Conservation (phyloP, 495 filamentous ascomycete species). For the Talaromyces nanjingensis region DNA sequence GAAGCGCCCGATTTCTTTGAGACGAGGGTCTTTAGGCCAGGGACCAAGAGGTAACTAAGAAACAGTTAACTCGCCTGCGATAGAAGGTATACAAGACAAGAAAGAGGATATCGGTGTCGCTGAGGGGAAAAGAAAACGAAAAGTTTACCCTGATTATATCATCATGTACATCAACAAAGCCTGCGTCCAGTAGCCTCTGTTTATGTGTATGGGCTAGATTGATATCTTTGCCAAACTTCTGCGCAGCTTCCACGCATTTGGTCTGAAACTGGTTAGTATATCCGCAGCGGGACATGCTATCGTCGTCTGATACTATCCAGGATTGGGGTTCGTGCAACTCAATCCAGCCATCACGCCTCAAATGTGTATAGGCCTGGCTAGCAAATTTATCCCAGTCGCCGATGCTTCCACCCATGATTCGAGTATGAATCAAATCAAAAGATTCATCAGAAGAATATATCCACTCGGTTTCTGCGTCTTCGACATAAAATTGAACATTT, state of each 20-base stretch:
- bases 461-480: conserved; percentile 27
- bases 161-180: conserved; percentile 22
- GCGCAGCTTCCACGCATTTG: conserved; percentile 10
- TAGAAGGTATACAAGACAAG: no score
- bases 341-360: conserved; percentile 29
- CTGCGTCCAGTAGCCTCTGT: conserved; percentile 16
- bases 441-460: conserved; percentile 23
- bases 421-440: conserved; percentile 31
- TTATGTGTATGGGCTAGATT: conserved; percentile 20
- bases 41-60: conserved; percentile 21
- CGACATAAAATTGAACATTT: conserved; percentile 26
- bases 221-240: conserved; percentile 18
- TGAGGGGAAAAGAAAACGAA: not conserved
- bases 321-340: conserved; percentile 31
- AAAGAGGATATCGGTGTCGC: not conserved
- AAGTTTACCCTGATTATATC: conserved; percentile 20
- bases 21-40: conserved; percentile 31
- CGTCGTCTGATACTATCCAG: conserved; percentile 23
- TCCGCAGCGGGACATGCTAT: conserved; percentile 19
- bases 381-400: conserved; percentile 29
- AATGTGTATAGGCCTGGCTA: conserved; percentile 26
- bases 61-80: not conserved
- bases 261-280: conserved; percentile 20
- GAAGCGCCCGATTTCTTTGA: conserved; percentile 31
- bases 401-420: conserved; percentile 26